These are phyloP conservation scores for Pelargonium citronellum DNA, from an alignment of 441 rosid species.

Conservation along the genomic window DNA sequence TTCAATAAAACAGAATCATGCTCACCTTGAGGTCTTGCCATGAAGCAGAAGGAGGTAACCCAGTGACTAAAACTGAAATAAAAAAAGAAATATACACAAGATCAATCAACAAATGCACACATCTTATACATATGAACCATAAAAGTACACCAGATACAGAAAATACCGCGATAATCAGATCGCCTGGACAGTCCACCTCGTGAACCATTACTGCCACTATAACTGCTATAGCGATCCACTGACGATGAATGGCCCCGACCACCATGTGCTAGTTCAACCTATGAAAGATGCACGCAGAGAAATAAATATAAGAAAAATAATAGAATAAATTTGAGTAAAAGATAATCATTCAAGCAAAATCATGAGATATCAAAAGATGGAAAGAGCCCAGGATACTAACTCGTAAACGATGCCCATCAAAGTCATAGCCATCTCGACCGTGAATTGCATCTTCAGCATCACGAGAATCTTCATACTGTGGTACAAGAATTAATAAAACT, in stretches of 20 bases:
- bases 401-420: constrained; percentile 72
- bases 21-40: constrained; percentile 97
- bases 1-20: neutral
- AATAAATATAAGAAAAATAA: neutral
- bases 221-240: constrained; percentile 62
- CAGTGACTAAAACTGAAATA: constrained; percentile 72
- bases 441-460: constrained; percentile 91
- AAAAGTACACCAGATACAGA: neutral
- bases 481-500: constrained; percentile 18
- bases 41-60: constrained; percentile 87
- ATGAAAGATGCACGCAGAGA: constrained; percentile 7
- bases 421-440: constrained; percentile 86
- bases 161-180: constrained; percentile 84
- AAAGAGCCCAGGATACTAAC: constrained; percentile 36
- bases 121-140: neutral
- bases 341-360: neutral
- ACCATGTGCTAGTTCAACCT: constrained; percentile 95
- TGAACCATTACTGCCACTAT: constrained; percentile 49
- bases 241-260: constrained; percentile 71
- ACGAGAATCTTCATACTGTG: constrained; percentile 76
- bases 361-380: neutral
- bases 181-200: constrained; percentile 62
- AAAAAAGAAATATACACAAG: neutral
- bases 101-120: constrained; percentile 6
- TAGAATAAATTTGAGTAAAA: neutral